These are phyloP conservation scores for Peronospora destructor DNA, from an alignment of 352 stramenopile genomes.

Conservation along the genomic window DNA sequence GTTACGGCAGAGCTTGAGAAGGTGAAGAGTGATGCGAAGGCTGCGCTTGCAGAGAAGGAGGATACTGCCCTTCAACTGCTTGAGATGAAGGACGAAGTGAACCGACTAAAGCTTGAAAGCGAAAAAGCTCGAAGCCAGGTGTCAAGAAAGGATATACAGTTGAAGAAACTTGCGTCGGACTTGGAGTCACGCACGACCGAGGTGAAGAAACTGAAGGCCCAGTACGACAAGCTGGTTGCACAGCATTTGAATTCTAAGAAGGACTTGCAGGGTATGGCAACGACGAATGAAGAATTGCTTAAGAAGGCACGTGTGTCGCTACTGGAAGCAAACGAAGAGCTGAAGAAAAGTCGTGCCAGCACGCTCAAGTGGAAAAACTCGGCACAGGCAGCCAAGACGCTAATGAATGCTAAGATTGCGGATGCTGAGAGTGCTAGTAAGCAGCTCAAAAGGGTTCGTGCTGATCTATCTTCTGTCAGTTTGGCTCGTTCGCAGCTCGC, in stretches of 20 bases:
- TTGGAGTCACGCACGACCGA: constrained; percentile 32
- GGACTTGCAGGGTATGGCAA: constrained; percentile 29
- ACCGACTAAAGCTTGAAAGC: constrained; percentile 33
- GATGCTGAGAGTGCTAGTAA: constrained; percentile 63
- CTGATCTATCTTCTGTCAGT: constrained; percentile 40
- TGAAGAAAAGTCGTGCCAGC: constrained; percentile 62
- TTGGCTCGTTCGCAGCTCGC: constrained; percentile 41
- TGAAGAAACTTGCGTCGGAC: constrained; percentile 32
- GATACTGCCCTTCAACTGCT: constrained; percentile 27
- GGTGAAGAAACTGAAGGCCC: constrained; percentile 27
- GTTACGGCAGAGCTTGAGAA: constrained; percentile 29
- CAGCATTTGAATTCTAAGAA: constrained; percentile 27
- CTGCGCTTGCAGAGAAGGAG: constrained; percentile 35
- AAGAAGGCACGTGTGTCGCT: constrained; percentile 67
- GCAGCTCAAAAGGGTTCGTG: constrained; percentile 47
- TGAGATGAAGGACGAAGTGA: constrained; percentile 50
- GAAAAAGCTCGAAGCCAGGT: constrained; percentile 33
- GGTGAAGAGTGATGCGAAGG: constrained; percentile 21
- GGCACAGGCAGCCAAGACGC: constrained; percentile 46
- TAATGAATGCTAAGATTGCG: constrained; percentile 57
- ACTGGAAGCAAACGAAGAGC: constrained; percentile 64
- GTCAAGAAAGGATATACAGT: constrained; percentile 22
- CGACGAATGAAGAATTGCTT: constrained; percentile 54
- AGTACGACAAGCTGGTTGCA: constrained; percentile 29
- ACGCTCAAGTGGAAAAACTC: constrained; percentile 71